A percentile compares a stretch with the other conserved stretches of the same genome.
phyloP scores from a whole-genome alignment of 768 basidiomycete species.

The Lactarius tabidus region DNA sequence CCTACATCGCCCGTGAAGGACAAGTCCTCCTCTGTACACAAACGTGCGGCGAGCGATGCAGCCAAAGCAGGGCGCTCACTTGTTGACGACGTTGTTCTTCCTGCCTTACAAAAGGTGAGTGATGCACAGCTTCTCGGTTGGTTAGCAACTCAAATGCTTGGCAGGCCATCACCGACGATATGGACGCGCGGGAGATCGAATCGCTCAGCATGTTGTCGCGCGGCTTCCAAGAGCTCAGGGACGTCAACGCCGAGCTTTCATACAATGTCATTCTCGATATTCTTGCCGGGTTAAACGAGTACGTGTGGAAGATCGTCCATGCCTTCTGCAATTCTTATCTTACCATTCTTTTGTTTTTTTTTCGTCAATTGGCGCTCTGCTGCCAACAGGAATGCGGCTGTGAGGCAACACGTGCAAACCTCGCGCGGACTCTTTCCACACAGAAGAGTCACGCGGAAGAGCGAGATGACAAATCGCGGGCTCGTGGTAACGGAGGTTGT shows the following conservation, averaged over 20 bases:
- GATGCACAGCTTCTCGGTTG: background rate
- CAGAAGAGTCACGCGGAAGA: constrained; percentile 70
- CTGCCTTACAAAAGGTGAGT: constrained; percentile 65
- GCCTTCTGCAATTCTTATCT: background rate
- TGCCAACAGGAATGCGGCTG: constrained; percentile 58
- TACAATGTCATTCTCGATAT: constrained; percentile 89
- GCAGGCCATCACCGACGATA: constrained; percentile 74
- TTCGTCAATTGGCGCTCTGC: constrained; percentile 12
- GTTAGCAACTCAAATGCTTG: background rate
- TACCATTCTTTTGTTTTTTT: background rate
- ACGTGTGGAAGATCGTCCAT: constrained; percentile 32
- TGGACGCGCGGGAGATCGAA: constrained; percentile 86
- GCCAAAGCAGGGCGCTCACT: constrained; percentile 64
- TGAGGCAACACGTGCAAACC: constrained; percentile 79
- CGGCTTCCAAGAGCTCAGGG: constrained; percentile 84
- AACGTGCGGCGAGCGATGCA: constrained; percentile 50
- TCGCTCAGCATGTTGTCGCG: constrained; percentile 84
- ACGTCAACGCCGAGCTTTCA: constrained; percentile 77
- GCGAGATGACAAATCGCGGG: constrained; percentile 82
- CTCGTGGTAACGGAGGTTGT: constrained; percentile 82
- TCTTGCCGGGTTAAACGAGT: constrained; percentile 89
- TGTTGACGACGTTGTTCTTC: constrained; percentile 82
- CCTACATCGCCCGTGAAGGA: constrained; percentile 47
- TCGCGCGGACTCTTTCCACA: constrained; percentile 79
- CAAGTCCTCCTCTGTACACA: constrained; percentile 38